Percentiles rank a stretch among this genome's conserved stretches.
phyloP scores from a whole-genome alignment of 345 rosid species.

The Melaleuca quinquenervia region DNA sequence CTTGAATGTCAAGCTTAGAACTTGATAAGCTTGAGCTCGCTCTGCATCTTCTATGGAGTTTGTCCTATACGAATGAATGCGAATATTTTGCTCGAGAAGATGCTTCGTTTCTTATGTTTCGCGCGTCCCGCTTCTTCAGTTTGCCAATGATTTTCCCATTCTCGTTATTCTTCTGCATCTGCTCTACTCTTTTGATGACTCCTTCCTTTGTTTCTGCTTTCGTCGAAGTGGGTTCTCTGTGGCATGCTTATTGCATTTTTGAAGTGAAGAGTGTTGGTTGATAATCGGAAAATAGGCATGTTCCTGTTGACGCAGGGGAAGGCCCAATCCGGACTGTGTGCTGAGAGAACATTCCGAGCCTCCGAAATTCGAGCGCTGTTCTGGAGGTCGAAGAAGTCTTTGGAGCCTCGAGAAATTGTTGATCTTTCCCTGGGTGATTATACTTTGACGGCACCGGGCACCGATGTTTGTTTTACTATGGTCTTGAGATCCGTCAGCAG shows the following conservation, averaged over 20 bases:
- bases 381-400: conserved; percentile 62
- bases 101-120: not conserved
- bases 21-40: too few relatives aligned
- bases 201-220: too few relatives aligned
- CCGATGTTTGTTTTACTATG: conserved; percentile 39
- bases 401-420: conserved; percentile 21
- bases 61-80: not conserved
- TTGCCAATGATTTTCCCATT: not conserved
- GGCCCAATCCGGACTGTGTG: conserved; percentile 3
- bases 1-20: not conserved
- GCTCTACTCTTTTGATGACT: not conserved
- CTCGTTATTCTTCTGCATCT: not conserved
- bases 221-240: not conserved
- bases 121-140: not conserved
- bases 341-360: conserved; percentile 9
- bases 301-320: conserved; percentile 29
- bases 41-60: too few relatives aligned
- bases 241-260: not conserved
- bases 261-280: not conserved
- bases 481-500: not conserved
- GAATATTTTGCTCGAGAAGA: not conserved
- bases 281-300: not conserved
- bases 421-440: conserved; percentile 40
- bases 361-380: conserved; percentile 46
- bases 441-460: conserved; percentile 32